These are phyloP conservation scores for Ilyonectria destructans DNA, from an alignment of 2,329 filamentous ascomycete species.

Conservation along the genomic window DNA sequence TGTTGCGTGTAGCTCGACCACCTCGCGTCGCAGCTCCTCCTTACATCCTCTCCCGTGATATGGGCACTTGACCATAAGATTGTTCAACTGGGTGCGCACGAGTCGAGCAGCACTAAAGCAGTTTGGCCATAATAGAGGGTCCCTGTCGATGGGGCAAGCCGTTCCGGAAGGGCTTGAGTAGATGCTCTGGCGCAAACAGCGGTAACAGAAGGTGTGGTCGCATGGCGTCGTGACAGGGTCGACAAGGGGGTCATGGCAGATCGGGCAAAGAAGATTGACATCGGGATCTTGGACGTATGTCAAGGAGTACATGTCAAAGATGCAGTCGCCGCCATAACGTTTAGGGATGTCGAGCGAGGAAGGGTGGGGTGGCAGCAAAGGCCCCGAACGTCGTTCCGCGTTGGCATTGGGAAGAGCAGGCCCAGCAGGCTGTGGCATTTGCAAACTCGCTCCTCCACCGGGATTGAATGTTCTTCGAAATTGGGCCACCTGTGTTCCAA, in stretches of 20 bases:
- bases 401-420: constrained; percentile 43
- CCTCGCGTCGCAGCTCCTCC: constrained; percentile 66
- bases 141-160: constrained; percentile 74
- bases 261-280: constrained; percentile 67
- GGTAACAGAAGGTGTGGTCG: constrained; percentile 77
- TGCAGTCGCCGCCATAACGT: constrained; percentile 56
- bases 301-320: constrained; percentile 64
- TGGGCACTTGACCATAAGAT: constrained; percentile 72
- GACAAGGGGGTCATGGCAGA: constrained; percentile 75
- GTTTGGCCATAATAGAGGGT: constrained; percentile 57
- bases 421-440: constrained; percentile 35
- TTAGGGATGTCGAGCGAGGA: constrained; percentile 59
- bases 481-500: constrained; percentile 48
- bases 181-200: constrained; percentile 66
- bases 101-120: constrained; percentile 63
- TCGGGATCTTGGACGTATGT: constrained; percentile 63
- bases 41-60: constrained; percentile 67
- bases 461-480: constrained; percentile 39
- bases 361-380: constrained; percentile 55
- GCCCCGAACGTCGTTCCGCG: constrained; percentile 53
- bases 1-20: constrained; percentile 70
- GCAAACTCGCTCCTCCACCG: constrained; percentile 35
- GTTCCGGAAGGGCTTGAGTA: constrained; percentile 58
- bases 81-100: constrained; percentile 74
- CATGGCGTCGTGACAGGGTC: constrained; percentile 74